Percentiles rank a stretch among this genome's conserved stretches.
Conservation (phyloP, 1,284 basidiomycete species). For the Melanopsichium pennsylvanicum region DNA sequence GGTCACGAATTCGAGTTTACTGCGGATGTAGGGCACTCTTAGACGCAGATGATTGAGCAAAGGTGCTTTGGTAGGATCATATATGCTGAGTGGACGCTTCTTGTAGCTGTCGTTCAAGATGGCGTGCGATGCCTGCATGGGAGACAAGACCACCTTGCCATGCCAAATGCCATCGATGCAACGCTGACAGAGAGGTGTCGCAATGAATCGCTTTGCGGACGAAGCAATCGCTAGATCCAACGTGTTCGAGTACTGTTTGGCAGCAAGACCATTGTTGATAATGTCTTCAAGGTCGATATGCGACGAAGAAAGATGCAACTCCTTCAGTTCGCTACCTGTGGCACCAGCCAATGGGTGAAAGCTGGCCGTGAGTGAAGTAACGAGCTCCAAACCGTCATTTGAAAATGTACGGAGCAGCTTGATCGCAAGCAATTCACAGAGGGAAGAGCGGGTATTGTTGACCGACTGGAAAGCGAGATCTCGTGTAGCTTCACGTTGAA, state of each 20-base stretch:
- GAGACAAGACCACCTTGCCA: conserved; percentile 53
- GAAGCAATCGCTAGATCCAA: conserved; percentile 59
- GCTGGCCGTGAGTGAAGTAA: conserved; percentile 80
- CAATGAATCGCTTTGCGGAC: conserved; percentile 59
- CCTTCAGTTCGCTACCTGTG: conserved; percentile 21
- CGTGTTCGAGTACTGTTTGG: conserved; percentile 48
- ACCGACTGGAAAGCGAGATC: conserved; percentile 71
- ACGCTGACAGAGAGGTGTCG: conserved; percentile 54
- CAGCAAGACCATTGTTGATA: conserved; percentile 17
- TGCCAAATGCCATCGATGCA: conserved; percentile 59
- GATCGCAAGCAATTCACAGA: conserved; percentile 89
- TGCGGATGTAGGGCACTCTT: conserved; percentile 89
- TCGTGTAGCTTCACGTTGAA: conserved; percentile 71
- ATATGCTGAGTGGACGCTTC: conserved; percentile 87
- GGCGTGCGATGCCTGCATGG: conserved; percentile 49
- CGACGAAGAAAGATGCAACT: conserved; percentile 27
- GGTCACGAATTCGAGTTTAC: conserved; percentile 86
- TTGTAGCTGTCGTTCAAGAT: conserved; percentile 80
- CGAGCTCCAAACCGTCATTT: conserved; percentile 72
- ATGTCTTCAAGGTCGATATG: conserved; percentile 32
- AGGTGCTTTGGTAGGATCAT: conserved; percentile 90
- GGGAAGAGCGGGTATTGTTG: conserved; percentile 77
- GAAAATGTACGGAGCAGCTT: conserved; percentile 73
- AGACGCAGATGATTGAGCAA: conserved; percentile 91
- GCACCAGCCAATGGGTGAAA: conserved; percentile 78